Evolutionary conservation across 306 rosid species (phyloP), one percentile per base, ranked within the genome.

Genomic region (Malus domestica): DNA sequence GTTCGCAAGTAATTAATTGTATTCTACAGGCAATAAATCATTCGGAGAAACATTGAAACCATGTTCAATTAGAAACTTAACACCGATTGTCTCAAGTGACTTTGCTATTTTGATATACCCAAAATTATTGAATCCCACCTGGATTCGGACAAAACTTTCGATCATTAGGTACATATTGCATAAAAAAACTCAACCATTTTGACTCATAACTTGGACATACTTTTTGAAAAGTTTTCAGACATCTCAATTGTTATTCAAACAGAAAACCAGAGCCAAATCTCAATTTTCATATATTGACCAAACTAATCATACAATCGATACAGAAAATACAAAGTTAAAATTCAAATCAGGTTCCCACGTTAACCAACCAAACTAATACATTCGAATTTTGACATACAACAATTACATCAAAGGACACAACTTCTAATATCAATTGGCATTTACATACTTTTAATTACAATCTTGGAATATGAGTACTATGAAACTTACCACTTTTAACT

Each of bases 401-500:
- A 2, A 15, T 66, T 66, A 22, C 70, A 66, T 29, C 2, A 10
- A 59, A 9, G 12, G 25, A 29, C 32, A 61, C 1, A 10, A 60
- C 69, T 62, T 44, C 30, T 0, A 19, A 19, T 32, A 58, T 59
- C 5, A 10, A 42, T 18, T 29, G 23, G 16, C 44, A 58, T 2
- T 3, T 16, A 23, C 14, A 15, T 18, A 2, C 12, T 40, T 25
- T 2, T 5, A 16, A 38, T 22, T 40, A 22, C 7, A 58, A 72
- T 27, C 38, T 25, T 61, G 22, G 4, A 58, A 73, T 29, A 27
- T 6, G 49, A 18, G 15, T 0, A 3, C 18, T 10, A 54, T 51
- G 38, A 58, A 7, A 27, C 4, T 49, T 83, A 88, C 91, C 89
- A 85, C 77, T 81, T 88, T 85, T 80, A 88, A 73, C 71, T 88